phyloP scores from a whole-genome alignment of 768 basidiomycete species.

The Tylopilus sp. region DNA sequence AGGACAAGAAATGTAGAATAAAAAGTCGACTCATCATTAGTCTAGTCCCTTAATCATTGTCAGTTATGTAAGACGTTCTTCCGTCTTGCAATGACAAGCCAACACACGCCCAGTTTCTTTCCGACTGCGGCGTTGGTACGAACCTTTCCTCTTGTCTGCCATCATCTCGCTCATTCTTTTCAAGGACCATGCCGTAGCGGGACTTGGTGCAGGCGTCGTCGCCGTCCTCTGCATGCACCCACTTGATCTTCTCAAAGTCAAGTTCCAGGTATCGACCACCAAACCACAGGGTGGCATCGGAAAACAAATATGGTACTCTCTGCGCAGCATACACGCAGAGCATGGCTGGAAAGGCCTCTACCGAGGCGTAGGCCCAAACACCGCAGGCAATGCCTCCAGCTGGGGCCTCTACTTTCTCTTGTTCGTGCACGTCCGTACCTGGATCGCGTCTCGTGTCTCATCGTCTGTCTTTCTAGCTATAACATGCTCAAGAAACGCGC shows the following conservation, averaged over 20 bases:
- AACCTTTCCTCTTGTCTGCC: not conserved
- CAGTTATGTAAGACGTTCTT: conserved; percentile 16
- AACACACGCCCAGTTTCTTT: conserved; percentile 40
- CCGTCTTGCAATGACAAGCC: conserved; percentile 23
- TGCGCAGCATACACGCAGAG: conserved; percentile 66
- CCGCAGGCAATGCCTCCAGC: conserved; percentile 91
- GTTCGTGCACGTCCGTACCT: conserved; percentile 41
- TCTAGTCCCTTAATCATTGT: not conserved
- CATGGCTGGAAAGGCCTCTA: conserved; percentile 88
- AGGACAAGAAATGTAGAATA: no score
- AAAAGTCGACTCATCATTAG: no score
- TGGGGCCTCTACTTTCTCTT: conserved; percentile 99
- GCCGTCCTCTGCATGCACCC: conserved; percentile 97
- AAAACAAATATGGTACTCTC: conserved; percentile 69
- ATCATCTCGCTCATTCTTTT: not conserved
- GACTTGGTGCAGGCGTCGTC: conserved; percentile 88
- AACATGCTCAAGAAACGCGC: conserved; percentile 88
- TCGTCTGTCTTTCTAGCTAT: conserved; percentile 52
- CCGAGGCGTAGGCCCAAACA: conserved; percentile 84
- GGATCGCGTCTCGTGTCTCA: conserved; percentile 7
- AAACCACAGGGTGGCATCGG: conserved; percentile 59
- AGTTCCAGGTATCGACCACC: conserved; percentile 82
- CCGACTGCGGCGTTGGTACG: conserved; percentile 35
- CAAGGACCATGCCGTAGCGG: conserved; percentile 94
- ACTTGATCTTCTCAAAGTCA: conserved; percentile 91